Conservation (phyloP, 2,329 filamentous ascomycete species). For the Sodiomyces alkalinus region DNA sequence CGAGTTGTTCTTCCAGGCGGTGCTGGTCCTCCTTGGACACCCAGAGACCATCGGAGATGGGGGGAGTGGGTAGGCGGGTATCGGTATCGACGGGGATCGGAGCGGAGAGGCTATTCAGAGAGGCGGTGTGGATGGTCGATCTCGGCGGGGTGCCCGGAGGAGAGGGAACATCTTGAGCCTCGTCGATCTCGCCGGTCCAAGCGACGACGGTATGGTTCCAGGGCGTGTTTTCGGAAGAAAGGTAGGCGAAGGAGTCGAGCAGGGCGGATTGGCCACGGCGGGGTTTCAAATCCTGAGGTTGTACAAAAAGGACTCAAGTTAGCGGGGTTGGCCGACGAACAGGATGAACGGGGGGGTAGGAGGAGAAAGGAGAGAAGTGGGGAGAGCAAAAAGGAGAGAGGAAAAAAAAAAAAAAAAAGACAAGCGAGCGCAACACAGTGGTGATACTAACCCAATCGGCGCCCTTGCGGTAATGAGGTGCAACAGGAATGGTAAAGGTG, state of each 20-base stretch:
- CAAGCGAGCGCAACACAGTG: too few species aligned
- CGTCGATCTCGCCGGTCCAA: constrained; percentile 81
- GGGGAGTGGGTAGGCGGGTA: constrained; percentile 37
- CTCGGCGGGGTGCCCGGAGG: constrained; percentile 32
- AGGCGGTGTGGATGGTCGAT: constrained; percentile 32
- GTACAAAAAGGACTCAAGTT: too few species aligned
- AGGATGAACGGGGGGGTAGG: too few species aligned
- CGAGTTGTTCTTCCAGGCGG: constrained; percentile 59
- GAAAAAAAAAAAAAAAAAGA: neutral
- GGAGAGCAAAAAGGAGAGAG: constrained; percentile 4
- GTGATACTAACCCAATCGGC: constrained; percentile 52
- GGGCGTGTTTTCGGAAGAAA: constrained; percentile 66
- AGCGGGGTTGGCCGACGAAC: too few species aligned
- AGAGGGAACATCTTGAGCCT: constrained; percentile 25
- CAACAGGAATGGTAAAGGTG: constrained; percentile 48
- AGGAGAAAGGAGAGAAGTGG: constrained; percentile 5
- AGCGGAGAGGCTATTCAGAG: constrained; percentile 61
- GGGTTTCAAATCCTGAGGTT: constrained; percentile 59
- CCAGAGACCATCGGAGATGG: constrained; percentile 51
- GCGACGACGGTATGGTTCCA: constrained; percentile 91
- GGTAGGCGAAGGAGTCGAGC: constrained; percentile 78
- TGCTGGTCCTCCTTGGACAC: constrained; percentile 56
- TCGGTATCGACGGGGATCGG: constrained; percentile 59
- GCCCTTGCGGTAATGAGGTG: constrained; percentile 40
- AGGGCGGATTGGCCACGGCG: constrained; percentile 82